phyloP scores from a whole-genome alignment of 805 yeast species.

The Cyberlindnera misumaiensis region DNA sequence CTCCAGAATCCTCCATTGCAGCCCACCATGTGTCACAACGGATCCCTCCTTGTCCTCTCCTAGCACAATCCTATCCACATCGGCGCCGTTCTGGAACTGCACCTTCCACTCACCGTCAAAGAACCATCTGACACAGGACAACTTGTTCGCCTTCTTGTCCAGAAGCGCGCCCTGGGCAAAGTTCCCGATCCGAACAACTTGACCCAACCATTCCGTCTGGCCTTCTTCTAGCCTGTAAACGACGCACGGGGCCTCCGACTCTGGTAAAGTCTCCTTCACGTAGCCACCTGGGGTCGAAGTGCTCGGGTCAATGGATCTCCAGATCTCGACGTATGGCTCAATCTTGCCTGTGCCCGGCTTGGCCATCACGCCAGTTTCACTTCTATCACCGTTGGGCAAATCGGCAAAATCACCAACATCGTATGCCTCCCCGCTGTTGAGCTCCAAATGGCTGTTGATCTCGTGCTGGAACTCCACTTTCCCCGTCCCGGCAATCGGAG shows the following conservation, averaged over 20 bases:
- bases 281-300: slow-evolving; percentile 25
- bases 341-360: slow-evolving; percentile 37
- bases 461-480: slow-evolving; percentile 20
- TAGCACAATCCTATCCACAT: slow-evolving; percentile 15
- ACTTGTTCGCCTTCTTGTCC: slow-evolving; percentile 18
- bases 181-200: slow-evolving; percentile 40
- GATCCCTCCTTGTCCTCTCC: slow-evolving; percentile 11
- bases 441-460: slow-evolving; percentile 17
- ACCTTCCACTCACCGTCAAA: slow-evolving; percentile 11
- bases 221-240: slow-evolving; percentile 28
- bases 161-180: slow-evolving; percentile 45
- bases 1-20: slow-evolving; percentile 16
- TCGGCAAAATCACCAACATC: slow-evolving; percentile 37
- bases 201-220: slow-evolving; percentile 31
- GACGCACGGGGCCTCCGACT: slow-evolving; percentile 3
- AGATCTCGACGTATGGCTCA: slow-evolving; percentile 44
- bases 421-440: slow-evolving; percentile 18
- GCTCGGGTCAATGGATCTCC: slow-evolving; percentile 43
- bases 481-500: slow-evolving; percentile 12
- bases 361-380: slow-evolving; percentile 45
- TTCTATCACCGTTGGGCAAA: slow-evolving; percentile 34
- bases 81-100: slow-evolving; percentile 15
- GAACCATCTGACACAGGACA: slow-evolving; percentile 16
- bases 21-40: slow-evolving; percentile 4
- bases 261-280: slow-evolving; percentile 26